Percentiles rank a stretch among this genome's conserved stretches.
phyloP scores from a whole-genome alignment of 352 stramenopile species.

The Saprolegnia parasitica region DNA sequence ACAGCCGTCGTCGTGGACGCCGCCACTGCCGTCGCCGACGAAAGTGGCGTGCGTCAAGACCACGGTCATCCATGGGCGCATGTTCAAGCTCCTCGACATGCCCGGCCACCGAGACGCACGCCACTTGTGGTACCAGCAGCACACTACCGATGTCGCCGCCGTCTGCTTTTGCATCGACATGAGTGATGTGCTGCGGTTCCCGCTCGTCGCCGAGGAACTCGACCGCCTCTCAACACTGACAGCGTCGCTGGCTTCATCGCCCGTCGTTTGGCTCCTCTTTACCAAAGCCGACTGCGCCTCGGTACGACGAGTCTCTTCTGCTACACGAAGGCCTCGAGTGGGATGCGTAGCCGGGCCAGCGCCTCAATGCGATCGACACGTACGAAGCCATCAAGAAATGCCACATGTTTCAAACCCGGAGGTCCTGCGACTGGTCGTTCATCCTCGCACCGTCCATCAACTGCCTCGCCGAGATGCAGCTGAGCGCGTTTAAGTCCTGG shows the following conservation, averaged over 20 bases:
- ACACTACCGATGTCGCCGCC: neutral
- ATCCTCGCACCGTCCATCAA: neutral
- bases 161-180: slow-evolving; percentile 1
- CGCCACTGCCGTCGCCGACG: neutral
- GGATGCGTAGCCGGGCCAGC: neutral
- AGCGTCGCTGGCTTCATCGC: neutral
- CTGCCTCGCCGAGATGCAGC: neutral
- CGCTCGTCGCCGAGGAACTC: neutral
- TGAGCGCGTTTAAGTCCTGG: neutral
- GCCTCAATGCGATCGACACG: neutral
- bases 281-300: neutral
- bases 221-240: neutral
- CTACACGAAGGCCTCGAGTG: neutral
- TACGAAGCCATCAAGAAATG: neutral
- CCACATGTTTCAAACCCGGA: neutral
- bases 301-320: too few relatives aligned
- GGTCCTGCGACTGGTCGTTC: neutral
- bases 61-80: neutral
- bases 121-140: neutral
- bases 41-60: neutral
- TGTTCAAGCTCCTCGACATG: neutral
- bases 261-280: neutral
- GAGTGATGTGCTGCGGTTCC: neutral
- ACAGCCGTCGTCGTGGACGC: neutral
- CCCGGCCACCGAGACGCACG: neutral